Evolutionary conservation across 164 flowering plant genomes (phyloP).

Genomic region (Nymphaea thermarum): DNA sequence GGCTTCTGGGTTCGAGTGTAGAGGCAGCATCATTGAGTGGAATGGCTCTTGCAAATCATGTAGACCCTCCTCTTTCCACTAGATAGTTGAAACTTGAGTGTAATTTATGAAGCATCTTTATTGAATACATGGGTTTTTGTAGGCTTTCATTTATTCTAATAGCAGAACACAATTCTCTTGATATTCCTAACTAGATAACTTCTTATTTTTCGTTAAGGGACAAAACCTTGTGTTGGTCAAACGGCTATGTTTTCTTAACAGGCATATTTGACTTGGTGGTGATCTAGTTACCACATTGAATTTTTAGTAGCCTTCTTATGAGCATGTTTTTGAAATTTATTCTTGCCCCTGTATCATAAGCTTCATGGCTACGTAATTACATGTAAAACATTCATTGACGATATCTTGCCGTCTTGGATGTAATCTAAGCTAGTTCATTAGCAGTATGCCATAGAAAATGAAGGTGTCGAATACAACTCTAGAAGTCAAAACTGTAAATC

Average conservation of each 20-base stretch:
- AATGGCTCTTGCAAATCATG: conserved; percentile 80
- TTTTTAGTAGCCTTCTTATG: neutral
- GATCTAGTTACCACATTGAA: neutral
- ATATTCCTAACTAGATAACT: no score
- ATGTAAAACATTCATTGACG: neutral
- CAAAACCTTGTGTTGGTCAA: no score
- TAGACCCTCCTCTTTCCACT: conserved; percentile 9
- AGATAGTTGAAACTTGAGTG: no score
- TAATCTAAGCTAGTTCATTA: neutral
- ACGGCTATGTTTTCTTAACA: neutral
- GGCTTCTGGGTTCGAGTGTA: conserved; percentile 86
- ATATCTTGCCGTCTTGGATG: neutral
- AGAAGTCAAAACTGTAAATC: no score
- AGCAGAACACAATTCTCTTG: neutral
- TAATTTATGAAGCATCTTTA: no score
- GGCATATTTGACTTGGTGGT: neutral
- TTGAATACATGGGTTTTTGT: no score
- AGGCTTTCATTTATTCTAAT: no score
- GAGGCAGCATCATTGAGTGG: conserved; percentile 93
- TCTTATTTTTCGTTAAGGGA: no score
- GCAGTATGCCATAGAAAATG: no score
- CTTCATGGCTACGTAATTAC: neutral
- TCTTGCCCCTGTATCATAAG: neutral
- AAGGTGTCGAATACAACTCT: no score
- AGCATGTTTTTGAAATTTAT: no score